Percentiles rank a stretch among this genome's conserved stretches.
Conservation (phyloP, 148 eudicot species). For the Camellia granthamiana region DNA sequence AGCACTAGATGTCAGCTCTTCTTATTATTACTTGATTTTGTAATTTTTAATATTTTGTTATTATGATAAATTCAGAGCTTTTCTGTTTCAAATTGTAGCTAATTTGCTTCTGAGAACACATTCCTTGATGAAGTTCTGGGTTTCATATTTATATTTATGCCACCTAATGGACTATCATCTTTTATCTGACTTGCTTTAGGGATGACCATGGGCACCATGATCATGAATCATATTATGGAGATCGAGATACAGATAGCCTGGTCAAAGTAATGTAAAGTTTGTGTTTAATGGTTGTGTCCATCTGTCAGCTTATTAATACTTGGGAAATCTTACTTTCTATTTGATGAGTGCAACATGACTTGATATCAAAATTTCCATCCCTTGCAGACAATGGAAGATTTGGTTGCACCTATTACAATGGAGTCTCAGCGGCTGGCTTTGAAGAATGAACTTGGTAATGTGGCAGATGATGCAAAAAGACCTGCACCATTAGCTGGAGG, state of each 20-base stretch:
- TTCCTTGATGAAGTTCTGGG: constrained; percentile 13
- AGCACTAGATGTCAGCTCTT: not conserved
- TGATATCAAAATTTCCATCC: constrained; percentile 18
- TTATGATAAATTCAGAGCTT: not conserved
- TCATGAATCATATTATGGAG: constrained; percentile 93
- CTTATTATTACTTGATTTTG: not conserved
- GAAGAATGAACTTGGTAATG: constrained; percentile 37
- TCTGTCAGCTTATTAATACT: constrained; percentile 6
- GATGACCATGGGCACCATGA: constrained; percentile 80
- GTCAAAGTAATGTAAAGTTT: constrained; percentile 45
- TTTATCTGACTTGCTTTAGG: constrained; percentile 32
- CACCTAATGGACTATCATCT: constrained; percentile 1
- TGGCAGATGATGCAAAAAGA: constrained; percentile 47
- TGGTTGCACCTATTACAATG: constrained; percentile 65
- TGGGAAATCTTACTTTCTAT: not conserved
- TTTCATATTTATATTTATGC: constrained; percentile 10
- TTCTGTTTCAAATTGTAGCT: not conserved
- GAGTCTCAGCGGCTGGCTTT: constrained; percentile 43
- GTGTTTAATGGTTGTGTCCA: not conserved
- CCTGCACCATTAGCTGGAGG: constrained; percentile 87
- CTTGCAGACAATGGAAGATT: constrained; percentile 66
- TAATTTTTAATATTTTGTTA: not conserved
- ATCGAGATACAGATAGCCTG: constrained; percentile 89
- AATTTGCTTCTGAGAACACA: not conserved
- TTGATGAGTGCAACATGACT: not conserved